Evolutionary conservation across 805 yeast species (phyloP).

Genomic region (Ogataea parapolymorpha): DNA sequence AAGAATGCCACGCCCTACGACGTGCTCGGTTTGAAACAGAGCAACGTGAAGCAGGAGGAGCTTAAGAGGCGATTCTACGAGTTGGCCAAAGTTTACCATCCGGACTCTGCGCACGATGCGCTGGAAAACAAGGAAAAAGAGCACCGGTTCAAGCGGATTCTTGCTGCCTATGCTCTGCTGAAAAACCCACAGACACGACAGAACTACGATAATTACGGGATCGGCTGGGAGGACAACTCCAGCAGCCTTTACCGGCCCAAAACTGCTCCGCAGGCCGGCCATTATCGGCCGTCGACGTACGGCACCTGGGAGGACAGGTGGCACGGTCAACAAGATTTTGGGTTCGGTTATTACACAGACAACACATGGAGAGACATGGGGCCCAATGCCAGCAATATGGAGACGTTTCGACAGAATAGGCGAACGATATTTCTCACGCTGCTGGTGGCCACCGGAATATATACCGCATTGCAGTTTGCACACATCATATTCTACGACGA

Average conservation of each 20-base stretch:
- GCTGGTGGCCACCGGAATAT: conserved; percentile 26
- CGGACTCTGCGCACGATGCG: conserved; percentile 45
- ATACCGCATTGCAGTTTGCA: conserved; percentile 30
- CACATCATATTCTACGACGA: conserved; percentile 31
- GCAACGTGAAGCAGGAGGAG: conserved; percentile 34
- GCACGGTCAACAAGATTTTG: conserved; percentile 17
- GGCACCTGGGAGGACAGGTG: conserved; percentile 32
- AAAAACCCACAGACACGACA: conserved; percentile 41
- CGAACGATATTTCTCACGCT: conserved; percentile 27
- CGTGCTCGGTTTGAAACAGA: conserved; percentile 46
- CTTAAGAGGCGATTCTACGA: conserved; percentile 52
- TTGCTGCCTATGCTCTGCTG: conserved; percentile 58
- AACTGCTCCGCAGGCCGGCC: conserved; percentile 19
- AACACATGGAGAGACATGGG: conserved; percentile 25
- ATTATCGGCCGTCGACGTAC: conserved; percentile 17
- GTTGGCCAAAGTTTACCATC: conserved; percentile 76
- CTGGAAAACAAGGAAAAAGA: conserved; percentile 26
- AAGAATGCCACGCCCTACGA: conserved; percentile 67
- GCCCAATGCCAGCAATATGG: conserved; percentile 24
- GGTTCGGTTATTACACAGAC: conserved; percentile 29
- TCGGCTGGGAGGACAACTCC: conserved; percentile 42
- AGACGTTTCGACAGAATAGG: conserved; percentile 29
- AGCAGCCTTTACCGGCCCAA: conserved; percentile 21
- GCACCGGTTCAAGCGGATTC: conserved; percentile 52
- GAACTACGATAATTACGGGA: conserved; percentile 43